phyloP scores from a whole-genome alignment of 129 eudicot species.

The Saposhnikovia divaricata region DNA sequence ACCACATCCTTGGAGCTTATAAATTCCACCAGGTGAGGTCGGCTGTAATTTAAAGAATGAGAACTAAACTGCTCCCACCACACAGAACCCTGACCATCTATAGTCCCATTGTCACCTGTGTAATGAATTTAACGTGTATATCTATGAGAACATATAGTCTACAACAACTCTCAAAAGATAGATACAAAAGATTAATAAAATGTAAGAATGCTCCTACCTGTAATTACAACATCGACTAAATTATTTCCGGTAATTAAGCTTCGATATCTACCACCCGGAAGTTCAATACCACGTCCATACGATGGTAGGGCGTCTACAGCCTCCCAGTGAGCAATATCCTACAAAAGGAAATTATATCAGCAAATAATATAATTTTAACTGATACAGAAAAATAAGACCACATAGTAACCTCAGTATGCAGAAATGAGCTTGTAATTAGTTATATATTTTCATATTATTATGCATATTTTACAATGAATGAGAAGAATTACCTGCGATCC shows the following conservation, averaged over 20 bases:
- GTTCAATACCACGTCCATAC: slow-evolving; percentile 68
- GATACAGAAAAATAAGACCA: neutral
- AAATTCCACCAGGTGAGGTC: slow-evolving; percentile 79
- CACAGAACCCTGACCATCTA: slow-evolving; percentile 85
- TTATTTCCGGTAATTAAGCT: slow-evolving; percentile 69
- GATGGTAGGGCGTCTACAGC: slow-evolving; percentile 68
- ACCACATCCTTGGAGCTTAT: slow-evolving; percentile 56
- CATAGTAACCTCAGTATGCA: neutral
- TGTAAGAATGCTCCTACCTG: slow-evolving; percentile 37
- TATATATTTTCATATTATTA: neutral
- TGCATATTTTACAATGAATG: neutral
- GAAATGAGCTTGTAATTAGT: neutral
- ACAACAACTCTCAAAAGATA: neutral
- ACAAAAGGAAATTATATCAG: neutral
- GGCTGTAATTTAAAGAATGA: slow-evolving; percentile 63
- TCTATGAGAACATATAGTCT: neutral
- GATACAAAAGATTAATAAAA: neutral
- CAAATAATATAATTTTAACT: neutral
- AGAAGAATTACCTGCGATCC: slow-evolving; percentile 49
- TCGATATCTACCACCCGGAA: slow-evolving; percentile 68
- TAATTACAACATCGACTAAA: slow-evolving; percentile 65
- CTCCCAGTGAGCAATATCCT: slow-evolving; percentile 71
- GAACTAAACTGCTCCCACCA: slow-evolving; percentile 73
- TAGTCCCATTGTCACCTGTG: slow-evolving; percentile 81
- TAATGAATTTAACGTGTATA: neutral